phyloP scores from a whole-genome alignment of 192 early-diverging fungal species.

The Gaertneriomyces sp. region DNA sequence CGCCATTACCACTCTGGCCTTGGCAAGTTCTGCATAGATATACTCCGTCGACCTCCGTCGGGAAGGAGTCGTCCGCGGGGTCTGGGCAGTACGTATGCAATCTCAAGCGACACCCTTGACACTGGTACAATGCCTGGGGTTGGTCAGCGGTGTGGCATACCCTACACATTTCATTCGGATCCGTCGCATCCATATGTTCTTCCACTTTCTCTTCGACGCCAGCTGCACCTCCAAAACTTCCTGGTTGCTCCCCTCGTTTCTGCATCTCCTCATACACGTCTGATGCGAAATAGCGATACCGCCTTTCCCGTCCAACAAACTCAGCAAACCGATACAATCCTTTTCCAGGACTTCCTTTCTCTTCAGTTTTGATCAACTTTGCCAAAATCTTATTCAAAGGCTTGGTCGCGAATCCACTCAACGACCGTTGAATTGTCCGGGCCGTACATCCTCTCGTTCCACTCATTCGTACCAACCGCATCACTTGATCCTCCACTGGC shows the following conservation, averaged over 20 bases:
- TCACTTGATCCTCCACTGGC: slow-evolving; percentile 64
- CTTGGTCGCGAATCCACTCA: slow-evolving; percentile 49
- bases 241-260: slow-evolving; percentile 6
- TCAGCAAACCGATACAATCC: slow-evolving; percentile 44
- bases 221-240: not conserved
- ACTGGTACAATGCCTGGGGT: too few species aligned
- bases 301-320: slow-evolving; percentile 60
- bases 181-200: not conserved
- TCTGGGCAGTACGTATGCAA: too few species aligned
- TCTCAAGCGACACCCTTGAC: too few species aligned
- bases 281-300: slow-evolving; percentile 60
- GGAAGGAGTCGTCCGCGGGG: too few species aligned
- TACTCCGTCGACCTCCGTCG: too few species aligned
- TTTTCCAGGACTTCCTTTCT: slow-evolving; percentile 29
- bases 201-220: not conserved
- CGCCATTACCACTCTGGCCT: too few species aligned
- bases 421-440: slow-evolving; percentile 37
- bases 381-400: slow-evolving; percentile 51
- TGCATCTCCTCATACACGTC: slow-evolving; percentile 27
- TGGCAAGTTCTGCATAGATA: too few species aligned
- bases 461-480: slow-evolving; percentile 46
- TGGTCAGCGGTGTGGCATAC: too few species aligned
- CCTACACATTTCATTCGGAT: too few species aligned
- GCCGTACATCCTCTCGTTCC: slow-evolving; percentile 53
- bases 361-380: slow-evolving; percentile 37